phyloP scores from a whole-genome alignment of 106 monocot genomes.

The Apostasia ramifera region DNA sequence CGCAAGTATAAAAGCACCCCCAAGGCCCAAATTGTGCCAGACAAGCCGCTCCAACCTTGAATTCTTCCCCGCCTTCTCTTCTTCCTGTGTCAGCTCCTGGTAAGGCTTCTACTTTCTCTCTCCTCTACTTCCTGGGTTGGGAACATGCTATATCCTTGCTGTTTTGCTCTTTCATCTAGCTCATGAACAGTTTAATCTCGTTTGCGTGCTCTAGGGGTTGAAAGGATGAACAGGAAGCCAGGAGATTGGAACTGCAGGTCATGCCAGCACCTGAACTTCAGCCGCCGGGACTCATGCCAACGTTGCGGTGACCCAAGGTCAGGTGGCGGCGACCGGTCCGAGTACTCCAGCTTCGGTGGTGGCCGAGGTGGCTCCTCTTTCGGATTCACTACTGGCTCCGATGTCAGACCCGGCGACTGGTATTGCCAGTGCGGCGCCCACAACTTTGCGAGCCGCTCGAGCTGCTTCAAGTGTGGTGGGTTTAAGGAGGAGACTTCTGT shows the following conservation, averaged over 20 bases:
- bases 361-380: constrained; percentile 32
- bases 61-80: neutral
- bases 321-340: constrained; percentile 15
- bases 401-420: constrained; percentile 91
- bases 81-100: neutral
- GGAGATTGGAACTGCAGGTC: constrained; percentile 94
- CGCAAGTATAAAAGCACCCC: constrained; percentile 36
- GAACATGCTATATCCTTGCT: neutral
- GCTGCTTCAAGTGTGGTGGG: constrained; percentile 77
- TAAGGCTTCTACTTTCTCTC: neutral
- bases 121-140: neutral
- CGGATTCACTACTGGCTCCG: constrained; percentile 36
- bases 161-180: neutral
- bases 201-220: neutral
- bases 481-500: constrained; percentile 54
- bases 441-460: constrained; percentile 93
- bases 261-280: constrained; percentile 96
- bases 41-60: constrained; percentile 14
- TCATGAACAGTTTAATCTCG: neutral
- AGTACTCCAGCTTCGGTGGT: constrained; percentile 24
- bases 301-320: constrained; percentile 59
- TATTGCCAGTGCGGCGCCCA: constrained; percentile 85
- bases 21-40: constrained; percentile 7
- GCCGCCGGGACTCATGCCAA: constrained; percentile 88
- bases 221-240: constrained; percentile 90